These are phyloP conservation scores for Corymbia maculata DNA, from an alignment of 345 rosid genomes.

Conservation along the genomic window DNA sequence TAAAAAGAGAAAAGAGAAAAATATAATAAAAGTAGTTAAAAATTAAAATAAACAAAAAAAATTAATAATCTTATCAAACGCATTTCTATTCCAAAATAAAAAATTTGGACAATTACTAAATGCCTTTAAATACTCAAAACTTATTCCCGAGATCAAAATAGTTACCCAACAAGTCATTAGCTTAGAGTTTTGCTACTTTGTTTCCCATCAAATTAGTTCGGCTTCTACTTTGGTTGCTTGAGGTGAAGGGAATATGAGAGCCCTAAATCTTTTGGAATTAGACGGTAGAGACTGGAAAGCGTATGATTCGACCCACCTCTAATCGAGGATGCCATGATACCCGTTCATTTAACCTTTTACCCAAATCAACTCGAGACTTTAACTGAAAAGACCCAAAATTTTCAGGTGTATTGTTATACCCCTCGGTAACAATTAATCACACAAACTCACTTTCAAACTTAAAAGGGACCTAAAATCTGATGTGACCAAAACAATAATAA, in stretches of 20 bases:
- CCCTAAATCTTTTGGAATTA: neutral
- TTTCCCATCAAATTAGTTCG: neutral
- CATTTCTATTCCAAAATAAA: no score
- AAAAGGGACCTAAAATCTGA: neutral
- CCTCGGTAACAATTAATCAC: no score
- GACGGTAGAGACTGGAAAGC: neutral
- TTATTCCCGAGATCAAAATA: no score
- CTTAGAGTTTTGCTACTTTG: no score
- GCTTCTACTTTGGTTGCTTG: neutral
- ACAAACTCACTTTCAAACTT: neutral
- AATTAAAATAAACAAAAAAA: no score
- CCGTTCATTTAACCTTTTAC: neutral
- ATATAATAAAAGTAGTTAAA: no score
- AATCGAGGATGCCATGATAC: neutral
- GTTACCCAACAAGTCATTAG: no score
- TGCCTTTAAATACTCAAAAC: no score
- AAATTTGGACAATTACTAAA: no score
- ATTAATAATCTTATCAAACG: no score
- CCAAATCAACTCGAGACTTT: neutral
- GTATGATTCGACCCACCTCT: fast-evolving
- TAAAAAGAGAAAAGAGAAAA: no score
- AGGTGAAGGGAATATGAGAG: neutral
- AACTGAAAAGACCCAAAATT: neutral
- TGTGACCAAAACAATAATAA: neutral
- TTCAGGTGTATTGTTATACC: no score